A percentile compares a stretch with the other conserved stretches of the same genome.
These are phyloP conservation scores for Rhodosporidiobolus odoratus DNA, from an alignment of 768 basidiomycete genomes.

Conservation along the genomic window DNA sequence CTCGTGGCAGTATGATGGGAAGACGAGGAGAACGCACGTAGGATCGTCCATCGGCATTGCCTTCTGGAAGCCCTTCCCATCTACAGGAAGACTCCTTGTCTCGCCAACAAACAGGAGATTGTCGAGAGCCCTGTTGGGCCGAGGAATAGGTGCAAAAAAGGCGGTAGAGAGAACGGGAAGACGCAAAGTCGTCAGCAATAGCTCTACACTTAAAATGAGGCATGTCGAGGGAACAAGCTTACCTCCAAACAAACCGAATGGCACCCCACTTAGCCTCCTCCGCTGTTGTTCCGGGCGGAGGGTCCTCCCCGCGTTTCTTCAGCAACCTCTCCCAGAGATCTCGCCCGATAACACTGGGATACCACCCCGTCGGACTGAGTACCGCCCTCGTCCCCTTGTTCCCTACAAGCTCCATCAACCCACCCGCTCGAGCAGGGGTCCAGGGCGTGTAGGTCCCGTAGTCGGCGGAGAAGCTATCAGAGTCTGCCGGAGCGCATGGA, in stretches of 20 bases:
- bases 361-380: constrained; percentile 7
- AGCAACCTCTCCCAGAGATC: neutral
- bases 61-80: constrained; percentile 8
- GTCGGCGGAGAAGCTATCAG: neutral
- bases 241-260: constrained; percentile 20
- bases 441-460: neutral
- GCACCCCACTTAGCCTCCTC: neutral
- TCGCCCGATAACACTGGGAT: constrained; percentile 1
- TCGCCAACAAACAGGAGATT: constrained; percentile 26
- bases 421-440: neutral
- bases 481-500: neutral
- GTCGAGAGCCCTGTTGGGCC: constrained; percentile 10
- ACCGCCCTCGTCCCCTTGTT: neutral
- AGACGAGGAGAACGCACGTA: constrained; percentile 10
- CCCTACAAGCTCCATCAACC: neutral
- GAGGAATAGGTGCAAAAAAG: neutral
- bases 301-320: neutral
- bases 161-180: neutral
- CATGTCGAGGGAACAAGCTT: neutral
- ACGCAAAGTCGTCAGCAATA: too few species aligned
- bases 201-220: too few species aligned
- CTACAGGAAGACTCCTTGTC: neutral
- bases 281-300: neutral
- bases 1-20: too few species aligned
- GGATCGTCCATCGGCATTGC: constrained; percentile 9